Conservation (phyloP, 2,329 filamentous ascomycete genomes). For the Aspergillus fumigatus region DNA sequence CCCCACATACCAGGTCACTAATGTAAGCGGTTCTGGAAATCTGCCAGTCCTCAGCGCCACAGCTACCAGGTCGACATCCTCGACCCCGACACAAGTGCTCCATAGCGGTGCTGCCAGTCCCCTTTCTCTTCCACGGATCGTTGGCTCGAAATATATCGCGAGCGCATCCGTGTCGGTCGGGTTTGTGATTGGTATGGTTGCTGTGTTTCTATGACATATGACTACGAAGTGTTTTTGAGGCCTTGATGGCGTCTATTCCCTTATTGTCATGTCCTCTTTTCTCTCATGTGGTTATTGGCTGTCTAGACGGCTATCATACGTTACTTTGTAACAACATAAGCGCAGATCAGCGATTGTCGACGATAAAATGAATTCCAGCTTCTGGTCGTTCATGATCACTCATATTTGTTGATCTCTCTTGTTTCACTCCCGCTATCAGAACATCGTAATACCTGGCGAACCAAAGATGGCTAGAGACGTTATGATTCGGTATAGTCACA, state of each 20-base stretch:
- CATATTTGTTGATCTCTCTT: not conserved
- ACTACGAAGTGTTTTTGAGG: not conserved
- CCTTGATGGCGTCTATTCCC: not conserved
- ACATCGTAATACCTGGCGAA: not conserved
- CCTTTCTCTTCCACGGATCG: not conserved
- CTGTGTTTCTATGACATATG: slow-evolving; percentile 5
- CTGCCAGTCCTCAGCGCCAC: not conserved
- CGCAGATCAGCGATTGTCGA: not conserved
- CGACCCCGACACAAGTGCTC: not conserved
- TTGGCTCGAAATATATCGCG: not conserved
- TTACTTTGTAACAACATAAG: not conserved
- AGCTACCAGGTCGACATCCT: not conserved
- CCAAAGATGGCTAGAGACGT: not conserved
- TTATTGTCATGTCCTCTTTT: not conserved
- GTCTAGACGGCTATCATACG: not conserved
- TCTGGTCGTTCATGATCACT: not conserved
- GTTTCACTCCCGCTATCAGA: not conserved
- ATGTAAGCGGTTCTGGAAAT: not conserved
- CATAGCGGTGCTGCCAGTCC: slow-evolving; percentile 1
- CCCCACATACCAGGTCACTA: not conserved
- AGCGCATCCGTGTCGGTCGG: slow-evolving; percentile 3
- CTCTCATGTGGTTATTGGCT: not conserved
- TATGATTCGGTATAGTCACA: not conserved
- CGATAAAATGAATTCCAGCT: not conserved
- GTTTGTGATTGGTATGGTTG: slow-evolving; percentile 3